phyloP scores from a whole-genome alignment of 495 filamentous ascomycete species.

The Gamarada debralockiae region DNA sequence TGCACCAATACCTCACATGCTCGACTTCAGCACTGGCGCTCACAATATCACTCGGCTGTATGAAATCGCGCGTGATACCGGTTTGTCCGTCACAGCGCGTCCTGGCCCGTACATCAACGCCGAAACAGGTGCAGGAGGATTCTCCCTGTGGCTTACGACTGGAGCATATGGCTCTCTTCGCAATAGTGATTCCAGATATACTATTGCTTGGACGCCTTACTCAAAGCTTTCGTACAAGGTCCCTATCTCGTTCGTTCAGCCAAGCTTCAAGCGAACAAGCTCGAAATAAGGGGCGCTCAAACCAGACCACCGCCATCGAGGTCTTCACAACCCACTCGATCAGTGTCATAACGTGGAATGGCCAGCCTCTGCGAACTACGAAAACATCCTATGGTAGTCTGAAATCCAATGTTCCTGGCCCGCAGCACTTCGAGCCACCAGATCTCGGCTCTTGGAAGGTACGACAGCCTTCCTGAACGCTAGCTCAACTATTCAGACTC shows the following conservation, averaged over 20 bases:
- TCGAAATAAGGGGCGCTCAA: conserved; percentile 57
- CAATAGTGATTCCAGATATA: conserved; percentile 54
- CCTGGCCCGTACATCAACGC: conserved; percentile 59
- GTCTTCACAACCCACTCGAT: conserved; percentile 51
- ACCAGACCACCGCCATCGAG: conserved; percentile 56
- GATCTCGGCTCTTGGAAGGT: conserved; percentile 53
- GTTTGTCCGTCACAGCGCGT: conserved; percentile 53
- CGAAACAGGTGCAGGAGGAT: conserved; percentile 54
- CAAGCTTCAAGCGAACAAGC: conserved; percentile 38
- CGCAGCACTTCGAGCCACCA: conserved; percentile 35
- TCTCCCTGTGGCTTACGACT: conserved; percentile 57
- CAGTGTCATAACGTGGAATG: conserved; percentile 56
- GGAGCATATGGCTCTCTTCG: conserved; percentile 56
- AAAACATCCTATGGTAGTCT: conserved; percentile 46
- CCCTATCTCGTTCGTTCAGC: conserved; percentile 65
- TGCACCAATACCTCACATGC: conserved; percentile 38
- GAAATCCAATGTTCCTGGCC: conserved; percentile 19
- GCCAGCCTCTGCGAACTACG: conserved; percentile 33
- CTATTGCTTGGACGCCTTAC: conserved; percentile 52
- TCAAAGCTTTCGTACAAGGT: conserved; percentile 56
- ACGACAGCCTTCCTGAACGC: conserved; percentile 62
- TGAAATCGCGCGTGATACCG: conserved; percentile 51
- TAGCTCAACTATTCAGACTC: conserved; percentile 56
- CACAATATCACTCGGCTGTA: conserved; percentile 51
- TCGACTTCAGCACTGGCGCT: conserved; percentile 53